These are phyloP conservation scores for Elymus sibiricus DNA, from an alignment of 176 grass and related monocot species.

Conservation along the genomic window DNA sequence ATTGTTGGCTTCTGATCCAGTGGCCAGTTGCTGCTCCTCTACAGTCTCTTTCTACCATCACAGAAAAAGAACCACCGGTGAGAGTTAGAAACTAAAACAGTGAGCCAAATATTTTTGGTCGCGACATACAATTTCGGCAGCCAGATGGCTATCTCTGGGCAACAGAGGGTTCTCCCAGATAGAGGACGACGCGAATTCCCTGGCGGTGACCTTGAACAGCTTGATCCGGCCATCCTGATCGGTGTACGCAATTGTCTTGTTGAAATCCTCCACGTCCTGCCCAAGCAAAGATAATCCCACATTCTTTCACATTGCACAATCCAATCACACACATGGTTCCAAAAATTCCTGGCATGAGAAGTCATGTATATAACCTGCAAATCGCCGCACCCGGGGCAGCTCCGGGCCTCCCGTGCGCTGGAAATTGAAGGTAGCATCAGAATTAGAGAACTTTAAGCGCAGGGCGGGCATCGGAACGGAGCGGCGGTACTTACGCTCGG, in stretches of 20 bases:
- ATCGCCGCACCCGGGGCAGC: slow-evolving; percentile 35
- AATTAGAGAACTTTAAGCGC: background rate
- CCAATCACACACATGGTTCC: background rate
- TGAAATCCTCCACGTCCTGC: slow-evolving; percentile 21
- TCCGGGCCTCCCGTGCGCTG: background rate
- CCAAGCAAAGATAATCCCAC: background rate
- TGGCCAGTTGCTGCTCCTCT: background rate
- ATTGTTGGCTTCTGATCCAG: slow-evolving; percentile 24
- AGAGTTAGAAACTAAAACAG: slow-evolving; percentile 9
- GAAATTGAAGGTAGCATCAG: background rate
- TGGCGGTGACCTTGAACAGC: slow-evolving; percentile 57
- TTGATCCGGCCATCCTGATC: slow-evolving; percentile 51
- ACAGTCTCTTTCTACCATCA: slow-evolving; percentile 21
- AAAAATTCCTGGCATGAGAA: background rate
- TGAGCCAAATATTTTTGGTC: background rate
- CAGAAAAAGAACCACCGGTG: background rate
- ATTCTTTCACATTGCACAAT: background rate
- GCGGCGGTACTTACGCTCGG: slow-evolving; percentile 36
- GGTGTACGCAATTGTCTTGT: slow-evolving; percentile 50
- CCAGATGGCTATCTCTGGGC: background rate
- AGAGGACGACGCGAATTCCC: slow-evolving; percentile 51
- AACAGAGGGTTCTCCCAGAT: slow-evolving; percentile 51
- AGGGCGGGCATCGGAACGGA: background rate
- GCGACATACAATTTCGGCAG: background rate
- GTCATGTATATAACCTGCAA: background rate